Base-by-base conservation (phyloP, 345 rosid species). In the Clausena lansium region DNA sequence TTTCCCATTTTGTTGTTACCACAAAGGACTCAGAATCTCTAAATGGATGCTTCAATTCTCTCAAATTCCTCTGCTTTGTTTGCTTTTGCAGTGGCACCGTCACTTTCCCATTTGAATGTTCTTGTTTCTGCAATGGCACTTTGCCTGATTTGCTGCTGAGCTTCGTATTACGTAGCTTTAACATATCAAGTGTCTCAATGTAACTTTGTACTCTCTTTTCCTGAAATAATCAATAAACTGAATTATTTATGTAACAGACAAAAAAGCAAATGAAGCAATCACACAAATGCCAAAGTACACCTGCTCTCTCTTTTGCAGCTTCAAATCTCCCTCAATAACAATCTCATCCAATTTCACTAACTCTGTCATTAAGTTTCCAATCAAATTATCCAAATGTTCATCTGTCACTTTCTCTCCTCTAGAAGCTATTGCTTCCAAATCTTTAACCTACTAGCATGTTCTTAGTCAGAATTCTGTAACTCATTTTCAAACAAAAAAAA, bases 1-100 rank as follows among this genome's bases (percentile, higher is more conserved):
- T 88, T 77, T 89, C 93, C 93, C 93, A 89, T 64, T 85, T 89
- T 2, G 93, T 89, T 15, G 88, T 79, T 27, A 81, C 77, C 7
- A 84, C 83, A 27, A 79, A 81, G 45, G 83, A 55, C 4, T 80
- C 81, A 24, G 82, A 77, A 9, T 68, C 73, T 71, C 60, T 72
- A 17, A 65, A 25, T 32, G 80, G 76, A 68, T 77, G 83, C 74
- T 67, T 83, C 67, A 55, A 67, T 22, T 15, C 73, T 32, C 61
- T 61, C 76, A 68, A 59, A 17, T 62, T 79, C 82, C 58, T 52
- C 38, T 77, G 83, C 75, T 72, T 38, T 7, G 58, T 30, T 59
- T 76, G 70, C 70, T 70, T 28, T 30, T 47, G 59, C 76, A 74
- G 8, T 67, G 74, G 27, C 66, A 41, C 32, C 66, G 76, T 59